These are phyloP conservation scores for Solanum bulbocastanum DNA, from an alignment of 257 asterid species.

Conservation along the genomic window DNA sequence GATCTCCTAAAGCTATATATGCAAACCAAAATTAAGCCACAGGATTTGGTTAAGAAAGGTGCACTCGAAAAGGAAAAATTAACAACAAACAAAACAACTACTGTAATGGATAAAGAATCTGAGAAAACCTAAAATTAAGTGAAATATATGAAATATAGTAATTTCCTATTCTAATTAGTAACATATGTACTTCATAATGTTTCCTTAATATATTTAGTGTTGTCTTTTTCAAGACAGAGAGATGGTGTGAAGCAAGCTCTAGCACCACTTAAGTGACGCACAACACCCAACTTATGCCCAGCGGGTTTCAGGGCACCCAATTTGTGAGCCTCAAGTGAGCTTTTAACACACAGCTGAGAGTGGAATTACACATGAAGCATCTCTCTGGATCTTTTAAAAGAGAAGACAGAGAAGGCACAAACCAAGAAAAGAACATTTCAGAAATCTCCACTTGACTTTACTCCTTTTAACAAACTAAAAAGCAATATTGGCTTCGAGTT, in stretches of 20 bases:
- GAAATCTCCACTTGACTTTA: background rate
- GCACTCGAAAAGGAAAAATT: background rate
- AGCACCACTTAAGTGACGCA: background rate
- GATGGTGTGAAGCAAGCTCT: background rate
- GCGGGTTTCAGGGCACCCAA: background rate
- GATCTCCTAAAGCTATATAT: background rate
- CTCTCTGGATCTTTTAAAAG: background rate
- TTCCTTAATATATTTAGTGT: background rate
- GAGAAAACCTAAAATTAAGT: background rate
- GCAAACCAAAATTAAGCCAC: background rate
- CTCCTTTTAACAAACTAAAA: background rate
- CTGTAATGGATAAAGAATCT: background rate
- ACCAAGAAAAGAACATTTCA: background rate
- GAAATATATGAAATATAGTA: background rate
- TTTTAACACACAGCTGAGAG: background rate
- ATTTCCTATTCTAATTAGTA: background rate
- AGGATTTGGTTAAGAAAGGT: background rate
- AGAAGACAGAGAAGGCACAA: background rate
- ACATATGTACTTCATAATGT: background rate
- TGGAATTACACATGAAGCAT: background rate
- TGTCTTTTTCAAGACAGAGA: background rate
- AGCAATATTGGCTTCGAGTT: background rate
- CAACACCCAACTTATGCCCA: background rate
- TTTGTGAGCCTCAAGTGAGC: background rate
- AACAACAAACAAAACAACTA: background rate